These are phyloP conservation scores for Pythium insidiosum DNA, from an alignment of 352 stramenopile species.

Conservation along the genomic window DNA sequence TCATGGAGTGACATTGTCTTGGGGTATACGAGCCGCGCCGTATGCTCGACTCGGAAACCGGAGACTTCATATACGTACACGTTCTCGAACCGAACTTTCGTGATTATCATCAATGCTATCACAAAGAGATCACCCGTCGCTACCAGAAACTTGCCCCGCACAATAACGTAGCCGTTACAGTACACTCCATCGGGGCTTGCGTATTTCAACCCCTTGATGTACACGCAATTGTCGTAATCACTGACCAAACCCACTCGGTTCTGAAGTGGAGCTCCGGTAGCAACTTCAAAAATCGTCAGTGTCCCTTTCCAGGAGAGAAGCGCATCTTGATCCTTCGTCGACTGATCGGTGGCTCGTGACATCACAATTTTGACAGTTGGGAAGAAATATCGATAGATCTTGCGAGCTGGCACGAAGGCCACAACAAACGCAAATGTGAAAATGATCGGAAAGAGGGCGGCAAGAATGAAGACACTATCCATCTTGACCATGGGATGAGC, in stretches of 20 bases:
- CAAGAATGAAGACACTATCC: background rate
- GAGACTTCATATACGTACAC: constrained; percentile 25
- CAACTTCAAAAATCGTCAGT: constrained; percentile 2
- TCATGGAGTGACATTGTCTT: constrained; percentile 28
- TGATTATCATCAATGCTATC: constrained; percentile 5
- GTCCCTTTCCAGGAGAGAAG: too few species aligned
- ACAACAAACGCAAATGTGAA: background rate
- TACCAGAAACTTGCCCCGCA: background rate
- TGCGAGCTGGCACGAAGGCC: background rate
- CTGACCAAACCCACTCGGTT: constrained; percentile 15
- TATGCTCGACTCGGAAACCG: constrained; percentile 22
- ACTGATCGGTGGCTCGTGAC: background rate
- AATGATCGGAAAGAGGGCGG: constrained; percentile 3
- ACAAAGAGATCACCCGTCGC: background rate
- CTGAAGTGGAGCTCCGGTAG: constrained; percentile 1
- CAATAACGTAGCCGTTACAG: constrained; percentile 27
- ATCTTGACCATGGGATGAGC: background rate
- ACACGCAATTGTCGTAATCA: constrained; percentile 30
- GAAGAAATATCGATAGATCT: constrained; percentile 4
- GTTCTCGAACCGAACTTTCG: constrained; percentile 17
- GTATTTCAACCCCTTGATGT: constrained; percentile 19
- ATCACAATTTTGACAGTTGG: background rate
- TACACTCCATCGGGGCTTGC: constrained; percentile 32
- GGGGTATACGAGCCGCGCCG: constrained; percentile 33
- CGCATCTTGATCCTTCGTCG: background rate